phyloP scores from a whole-genome alignment of 2,329 filamentous ascomycete genomes.

The Claviceps sp. region DNA sequence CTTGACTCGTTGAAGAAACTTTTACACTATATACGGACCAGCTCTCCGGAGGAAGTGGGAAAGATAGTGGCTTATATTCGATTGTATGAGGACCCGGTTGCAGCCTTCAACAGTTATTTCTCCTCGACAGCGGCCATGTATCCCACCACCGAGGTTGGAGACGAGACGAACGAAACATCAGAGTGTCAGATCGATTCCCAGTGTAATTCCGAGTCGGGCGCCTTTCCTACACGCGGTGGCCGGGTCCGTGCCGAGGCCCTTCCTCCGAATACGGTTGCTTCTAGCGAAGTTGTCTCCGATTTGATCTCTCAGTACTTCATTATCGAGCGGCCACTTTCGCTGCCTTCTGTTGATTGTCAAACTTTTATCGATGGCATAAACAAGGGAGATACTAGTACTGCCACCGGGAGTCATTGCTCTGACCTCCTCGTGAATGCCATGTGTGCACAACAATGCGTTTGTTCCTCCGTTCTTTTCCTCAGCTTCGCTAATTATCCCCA shows the following conservation, averaged over 20 bases:
- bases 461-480: not conserved
- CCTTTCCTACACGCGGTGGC: not conserved
- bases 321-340: not conserved
- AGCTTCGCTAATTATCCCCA: too few relatives aligned
- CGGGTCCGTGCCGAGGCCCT: not conserved
- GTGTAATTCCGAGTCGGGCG: not conserved
- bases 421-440: constrained; percentile 1
- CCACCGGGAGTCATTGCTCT: not conserved
- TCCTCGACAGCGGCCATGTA: not conserved
- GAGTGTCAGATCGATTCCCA: not conserved
- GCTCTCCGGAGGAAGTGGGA: not conserved
- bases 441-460: not conserved
- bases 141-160: not conserved
- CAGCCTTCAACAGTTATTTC: not conserved
- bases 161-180: not conserved
- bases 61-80: not conserved
- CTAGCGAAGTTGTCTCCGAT: not conserved
- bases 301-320: constrained; percentile 1
- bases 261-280: not conserved
- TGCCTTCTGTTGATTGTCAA: not conserved
- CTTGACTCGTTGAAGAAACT: constrained; percentile 1
- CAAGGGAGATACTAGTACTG: not conserved
- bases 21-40: not conserved
- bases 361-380: not conserved
- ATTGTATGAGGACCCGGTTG: not conserved